Evolutionary conservation across 2,329 filamentous ascomycete species (phyloP), one percentile per base, ranked within the genome.

Genomic region (Colletotrichum cereale): DNA sequence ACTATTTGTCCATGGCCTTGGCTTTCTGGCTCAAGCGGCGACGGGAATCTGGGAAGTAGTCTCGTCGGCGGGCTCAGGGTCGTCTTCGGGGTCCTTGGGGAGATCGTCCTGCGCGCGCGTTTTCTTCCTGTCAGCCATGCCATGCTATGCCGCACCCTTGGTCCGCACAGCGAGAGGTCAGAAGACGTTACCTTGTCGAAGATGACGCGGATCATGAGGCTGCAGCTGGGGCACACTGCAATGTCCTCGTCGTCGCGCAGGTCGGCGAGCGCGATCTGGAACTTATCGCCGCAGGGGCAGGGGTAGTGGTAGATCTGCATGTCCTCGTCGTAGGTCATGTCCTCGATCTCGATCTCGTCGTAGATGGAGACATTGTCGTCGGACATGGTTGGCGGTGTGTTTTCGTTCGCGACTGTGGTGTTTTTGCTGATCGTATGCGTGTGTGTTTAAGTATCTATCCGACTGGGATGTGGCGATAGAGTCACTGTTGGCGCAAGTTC

Each of bases 291-390:
- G 83, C 96, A 99, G 1, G 96, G 96, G 81, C 96, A 99, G 18
- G 96, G 96, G 81, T 97, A 97, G 84, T 96, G 93, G 85, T 97
- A 99, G 76, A 97, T 92, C 81, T 97, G 92, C 50, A 95, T 88
- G 5, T 87, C 86, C 57, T 90, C 85, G 82, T 98, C 95, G 81
- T 90, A 98, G 78, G 93, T 96, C 95, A 98, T 97, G 83, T 99
- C 96, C 82, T 98, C 96, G 85, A 98, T 98, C 82, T 98, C 96
- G 82, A 98, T 96, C 83, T 98, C 96, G 79, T 98, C 96, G 86
- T 98, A 98, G 80, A 97, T 93, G 76, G 92, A 90, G 68, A 92
- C 82, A 64, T 89, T 86, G 74, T 92, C 88, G 79, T 91, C 90
- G 44, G 90, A 86, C 89, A 91, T 91, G 67, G 75, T 84, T 84